Base-by-base conservation (phyloP, 805 yeast species). In the Saccharomycodes ludwigii region DNA sequence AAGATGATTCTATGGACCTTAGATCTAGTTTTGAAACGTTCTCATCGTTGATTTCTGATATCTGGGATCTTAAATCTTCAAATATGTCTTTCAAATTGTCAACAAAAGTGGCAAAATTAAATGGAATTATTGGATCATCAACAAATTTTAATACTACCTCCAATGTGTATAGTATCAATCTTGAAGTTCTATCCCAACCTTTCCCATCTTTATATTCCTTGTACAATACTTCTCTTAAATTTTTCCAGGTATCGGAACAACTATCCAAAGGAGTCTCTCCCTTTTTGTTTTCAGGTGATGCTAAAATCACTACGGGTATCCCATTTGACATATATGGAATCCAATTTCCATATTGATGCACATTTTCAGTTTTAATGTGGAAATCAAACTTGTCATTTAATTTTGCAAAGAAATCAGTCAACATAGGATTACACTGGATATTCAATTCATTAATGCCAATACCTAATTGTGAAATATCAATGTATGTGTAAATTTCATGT, bases 121-220 rank as follows among this genome's bases (percentile, higher is more conserved):
- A 78, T 2, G 94, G 94, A 12, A 86, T 59, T 24, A 83, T 52
- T 1, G 96, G 94, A 24, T 66, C 68, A 42, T 85, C 94, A 0
- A 75, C 68, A n/a, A 79, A 46, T 29, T 68, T 64, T n/a, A 84
- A 46, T 0, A 68, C 54, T 3, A 76, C 39, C 28, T 65, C 58
- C 4, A 80, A 61, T 1, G 78, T 45, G 15, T 79, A 47, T 33
- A 73, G 68, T 3, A 74, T 68, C 38, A 84, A 45, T 12, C 71
- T 66, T 6, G 57, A 47, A 45, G 77, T 84, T 31, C 66, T 61
- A 12, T 55, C 48, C 68, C 76, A 71, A 11, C 59, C 62, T 1
- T 73, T 65, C 42, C 79, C 88, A 23, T 74, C 61, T 19, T 60
- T 49, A 16, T 34, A 24, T 13, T 30, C 33, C 21, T 22, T 34